These are phyloP conservation scores for Isatis lusitanica DNA, from an alignment of 441 rosid species.

Conservation along the genomic window DNA sequence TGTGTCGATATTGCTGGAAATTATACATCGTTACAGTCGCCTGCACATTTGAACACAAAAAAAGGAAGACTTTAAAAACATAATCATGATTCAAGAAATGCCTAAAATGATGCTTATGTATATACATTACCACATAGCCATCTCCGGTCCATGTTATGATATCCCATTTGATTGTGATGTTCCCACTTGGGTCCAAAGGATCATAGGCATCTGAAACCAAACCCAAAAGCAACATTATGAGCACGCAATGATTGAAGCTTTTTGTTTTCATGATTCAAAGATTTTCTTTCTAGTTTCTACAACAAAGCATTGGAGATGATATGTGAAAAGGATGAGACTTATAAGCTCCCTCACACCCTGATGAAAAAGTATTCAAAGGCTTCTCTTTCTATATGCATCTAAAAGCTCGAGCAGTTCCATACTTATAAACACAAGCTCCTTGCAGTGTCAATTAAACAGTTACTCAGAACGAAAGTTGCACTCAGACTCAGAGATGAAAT, in stretches of 20 bases:
- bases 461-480: slow-evolving; percentile 5
- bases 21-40: slow-evolving; percentile 58
- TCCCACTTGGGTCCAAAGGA: slow-evolving; percentile 84
- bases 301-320: slow-evolving; percentile 15
- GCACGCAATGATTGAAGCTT: neutral
- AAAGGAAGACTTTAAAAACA: neutral
- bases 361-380: neutral
- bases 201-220: slow-evolving; percentile 78
- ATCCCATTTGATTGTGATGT: slow-evolving; percentile 94
- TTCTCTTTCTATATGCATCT: slow-evolving; percentile 2
- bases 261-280: neutral
- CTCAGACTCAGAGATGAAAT: slow-evolving; percentile 1
- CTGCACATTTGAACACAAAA: slow-evolving; percentile 30
- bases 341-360: neutral
- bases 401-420: neutral
- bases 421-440: neutral
- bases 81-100: slow-evolving; percentile 6
- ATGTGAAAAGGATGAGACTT: neutral
- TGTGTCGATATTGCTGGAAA: slow-evolving; percentile 60
- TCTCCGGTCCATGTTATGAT: slow-evolving; percentile 76
- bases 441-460: neutral
- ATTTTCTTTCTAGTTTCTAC: neutral
- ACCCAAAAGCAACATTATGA: neutral
- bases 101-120: neutral
- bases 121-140: slow-evolving; percentile 75